Conservation (phyloP, 768 basidiomycete genomes). For the Cantharellus anzutake region DNA sequence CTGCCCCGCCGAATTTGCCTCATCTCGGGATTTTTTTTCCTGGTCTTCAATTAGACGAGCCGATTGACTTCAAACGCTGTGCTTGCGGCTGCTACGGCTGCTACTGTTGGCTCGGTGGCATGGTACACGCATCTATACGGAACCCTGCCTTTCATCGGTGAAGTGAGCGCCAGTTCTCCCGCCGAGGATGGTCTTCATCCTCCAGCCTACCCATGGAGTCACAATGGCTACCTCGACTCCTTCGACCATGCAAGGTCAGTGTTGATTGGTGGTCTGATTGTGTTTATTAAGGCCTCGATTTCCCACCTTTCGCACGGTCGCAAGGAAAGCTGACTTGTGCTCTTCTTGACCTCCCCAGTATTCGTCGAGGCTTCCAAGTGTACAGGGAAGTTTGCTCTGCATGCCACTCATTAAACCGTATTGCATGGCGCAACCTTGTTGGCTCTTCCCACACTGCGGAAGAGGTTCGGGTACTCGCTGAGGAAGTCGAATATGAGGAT, state of each 20-base stretch:
- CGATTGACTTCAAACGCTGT: constrained; percentile 37
- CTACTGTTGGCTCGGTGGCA: constrained; percentile 77
- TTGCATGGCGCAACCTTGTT: constrained; percentile 98
- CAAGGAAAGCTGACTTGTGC: background rate
- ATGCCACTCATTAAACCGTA: constrained; percentile 96
- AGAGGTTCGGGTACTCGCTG: constrained; percentile 79
- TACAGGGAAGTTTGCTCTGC: constrained; percentile 99
- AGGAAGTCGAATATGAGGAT: constrained; percentile 92
- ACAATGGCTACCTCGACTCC: constrained; percentile 70
- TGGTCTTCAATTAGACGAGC: too few species aligned
- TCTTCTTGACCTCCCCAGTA: constrained; percentile 27
- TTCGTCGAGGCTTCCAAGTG: constrained; percentile 89
- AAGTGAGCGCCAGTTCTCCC: constrained; percentile 82
- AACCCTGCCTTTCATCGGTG: constrained; percentile 67
- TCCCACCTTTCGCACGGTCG: background rate
- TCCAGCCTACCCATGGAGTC: constrained; percentile 71
- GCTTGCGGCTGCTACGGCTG: constrained; percentile 51
- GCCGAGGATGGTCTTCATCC: constrained; percentile 93
- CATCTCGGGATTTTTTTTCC: too few species aligned
- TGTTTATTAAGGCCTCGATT: constrained; percentile 3
- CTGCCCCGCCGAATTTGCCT: too few species aligned
- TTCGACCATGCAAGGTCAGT: constrained; percentile 92
- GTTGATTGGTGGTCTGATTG: background rate
- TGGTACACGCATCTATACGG: constrained; percentile 97
- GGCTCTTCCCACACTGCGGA: constrained; percentile 93